Evolutionary conservation across 352 stramenopile species (phyloP).

Genomic region (Pythium plurisporium): DNA sequence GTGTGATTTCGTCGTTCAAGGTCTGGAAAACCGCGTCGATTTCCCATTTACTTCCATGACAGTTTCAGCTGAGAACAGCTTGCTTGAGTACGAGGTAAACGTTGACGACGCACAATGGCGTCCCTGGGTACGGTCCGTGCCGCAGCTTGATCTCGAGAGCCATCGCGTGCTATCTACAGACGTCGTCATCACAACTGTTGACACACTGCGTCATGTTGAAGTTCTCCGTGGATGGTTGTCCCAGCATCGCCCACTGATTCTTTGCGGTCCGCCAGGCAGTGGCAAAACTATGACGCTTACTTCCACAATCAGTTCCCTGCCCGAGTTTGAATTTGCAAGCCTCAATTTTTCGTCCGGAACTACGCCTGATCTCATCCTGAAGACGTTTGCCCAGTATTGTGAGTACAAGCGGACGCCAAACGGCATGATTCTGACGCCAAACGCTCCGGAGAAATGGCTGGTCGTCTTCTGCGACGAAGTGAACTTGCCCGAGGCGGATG

Average conservation of each 20-base stretch:
- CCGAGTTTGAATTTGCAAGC: slow-evolving; percentile 97
- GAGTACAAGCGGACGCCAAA: slow-evolving; percentile 97
- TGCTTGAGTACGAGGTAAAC: slow-evolving; percentile 96
- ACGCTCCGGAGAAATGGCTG: slow-evolving; percentile 95
- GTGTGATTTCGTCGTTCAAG: slow-evolving; percentile 85
- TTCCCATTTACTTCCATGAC: slow-evolving; percentile 73
- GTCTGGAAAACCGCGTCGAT: slow-evolving; percentile 83
- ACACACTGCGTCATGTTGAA: slow-evolving; percentile 98
- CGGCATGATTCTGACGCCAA: slow-evolving; percentile 95
- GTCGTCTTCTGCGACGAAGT: slow-evolving; percentile 99
- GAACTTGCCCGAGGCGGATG: slow-evolving; percentile 97
- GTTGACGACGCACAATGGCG: slow-evolving; percentile 97
- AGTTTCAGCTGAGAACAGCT: slow-evolving; percentile 56
- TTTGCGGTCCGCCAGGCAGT: slow-evolving; percentile 97
- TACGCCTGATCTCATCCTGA: slow-evolving; percentile 97
- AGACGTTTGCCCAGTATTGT: slow-evolving; percentile 98
- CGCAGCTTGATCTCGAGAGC: slow-evolving; percentile 97
- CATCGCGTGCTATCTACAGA: slow-evolving; percentile 95
- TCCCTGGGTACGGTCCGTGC: slow-evolving; percentile 95
- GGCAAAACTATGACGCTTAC: slow-evolving; percentile 99
- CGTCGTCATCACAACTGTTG: slow-evolving; percentile 99
- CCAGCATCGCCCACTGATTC: slow-evolving; percentile 94
- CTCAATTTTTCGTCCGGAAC: slow-evolving; percentile 99
- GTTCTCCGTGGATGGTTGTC: slow-evolving; percentile 97
- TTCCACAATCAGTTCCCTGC: slow-evolving; percentile 95